These are phyloP conservation scores for Pythium pectinolyticum DNA, from an alignment of 352 stramenopile genomes.

Conservation along the genomic window DNA sequence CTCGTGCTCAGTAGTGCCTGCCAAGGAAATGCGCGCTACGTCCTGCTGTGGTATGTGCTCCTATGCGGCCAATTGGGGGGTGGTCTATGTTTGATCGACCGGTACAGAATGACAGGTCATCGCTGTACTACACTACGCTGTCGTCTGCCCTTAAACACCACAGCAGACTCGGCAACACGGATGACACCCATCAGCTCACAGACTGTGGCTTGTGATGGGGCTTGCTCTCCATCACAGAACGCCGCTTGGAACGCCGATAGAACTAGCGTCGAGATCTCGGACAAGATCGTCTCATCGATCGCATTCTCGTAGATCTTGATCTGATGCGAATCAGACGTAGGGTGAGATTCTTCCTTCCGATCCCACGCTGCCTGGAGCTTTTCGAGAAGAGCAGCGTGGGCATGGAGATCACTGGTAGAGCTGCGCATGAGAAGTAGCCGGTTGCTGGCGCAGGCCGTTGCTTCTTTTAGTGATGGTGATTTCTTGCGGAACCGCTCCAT, in stretches of 20 bases:
- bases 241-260: slow-evolving; percentile 52
- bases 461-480: slow-evolving; percentile 15
- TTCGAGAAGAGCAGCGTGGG: not conserved
- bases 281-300: slow-evolving; percentile 45
- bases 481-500: slow-evolving; percentile 42
- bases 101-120: not conserved
- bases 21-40: not conserved
- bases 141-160: slow-evolving; percentile 15
- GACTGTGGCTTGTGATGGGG: not conserved
- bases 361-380: slow-evolving; percentile 16
- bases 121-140: slow-evolving; percentile 24
- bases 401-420: not conserved
- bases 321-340: not conserved
- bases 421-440: not conserved
- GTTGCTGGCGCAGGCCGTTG: slow-evolving; percentile 7
- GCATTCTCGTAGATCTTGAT: slow-evolving; percentile 30
- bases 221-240: slow-evolving; percentile 38
- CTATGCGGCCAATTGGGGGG: not conserved
- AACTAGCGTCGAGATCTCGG: slow-evolving; percentile 54
- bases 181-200: slow-evolving; percentile 22
- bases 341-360: not conserved
- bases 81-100: not conserved
- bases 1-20: not conserved
- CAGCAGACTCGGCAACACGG: slow-evolving; percentile 22
- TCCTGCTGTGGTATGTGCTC: slow-evolving; percentile 12